Base-by-base conservation (phyloP, 2,329 filamentous ascomycete species). In the Elsinoe ampelina region DNA sequence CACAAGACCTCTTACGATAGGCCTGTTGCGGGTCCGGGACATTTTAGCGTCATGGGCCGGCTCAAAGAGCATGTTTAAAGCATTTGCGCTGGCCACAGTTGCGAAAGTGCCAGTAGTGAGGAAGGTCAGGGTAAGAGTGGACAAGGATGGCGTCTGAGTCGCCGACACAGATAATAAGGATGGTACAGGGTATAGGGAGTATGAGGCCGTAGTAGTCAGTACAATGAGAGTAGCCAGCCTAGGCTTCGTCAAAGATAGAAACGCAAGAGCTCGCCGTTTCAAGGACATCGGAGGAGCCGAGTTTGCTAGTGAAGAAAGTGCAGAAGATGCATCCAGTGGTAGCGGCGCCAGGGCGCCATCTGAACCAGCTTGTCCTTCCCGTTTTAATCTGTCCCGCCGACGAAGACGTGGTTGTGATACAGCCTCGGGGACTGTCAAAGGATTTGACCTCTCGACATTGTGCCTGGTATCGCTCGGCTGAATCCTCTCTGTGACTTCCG, bases 21-120 rank as follows among this genome's bases (percentile, higher is more conserved):
- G 93, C 3, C 93, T 76, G 64, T 96, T 96, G 26, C 89, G 81
- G 1, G 93, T 98, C n/a, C 93, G 83, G 35, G 81, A 84, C 93
- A 98, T 98, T 65, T 87, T 83, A 45, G 90, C 89, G 70, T 98
- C 93, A 67, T 91, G 91, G 59, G 84, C 79, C 8, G 85, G 87
- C 72, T 98, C 93, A 72, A 96, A 90, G 58, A 96, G 83, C 93
- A 98, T 98, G 72, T 98, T 98, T 62, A 97, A 78, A 1, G 93
- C 83, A 69, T 98, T 98, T 42, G 93, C 93, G 58, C 87, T 89
- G 42, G 91, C 89, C n/a, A 83, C 87, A 70, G 89, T 93, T 17
- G 96, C 79, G 3, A 91, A 84, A 0, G 93, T 97, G 59, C 93
- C 92, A 3, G 83, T 83, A 0, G 92, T 95, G 54, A 98, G 83